phyloP scores from a whole-genome alignment of 179 eudicot species.

The Vitellaria paradoxa region DNA sequence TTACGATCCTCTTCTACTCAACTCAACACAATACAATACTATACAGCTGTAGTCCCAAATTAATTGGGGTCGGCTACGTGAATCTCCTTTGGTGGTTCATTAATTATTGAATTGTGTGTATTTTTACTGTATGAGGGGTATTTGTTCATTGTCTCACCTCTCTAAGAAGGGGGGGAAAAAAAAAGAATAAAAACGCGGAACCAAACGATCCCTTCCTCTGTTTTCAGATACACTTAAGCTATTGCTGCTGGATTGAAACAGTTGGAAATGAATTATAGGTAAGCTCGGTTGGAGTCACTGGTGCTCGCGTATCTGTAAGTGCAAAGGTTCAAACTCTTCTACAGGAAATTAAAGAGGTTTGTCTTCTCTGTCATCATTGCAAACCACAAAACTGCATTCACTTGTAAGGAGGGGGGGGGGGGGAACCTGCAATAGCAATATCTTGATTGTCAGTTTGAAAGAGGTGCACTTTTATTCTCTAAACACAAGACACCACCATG shows the following conservation, averaged over 20 bases:
- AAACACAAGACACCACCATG: no score
- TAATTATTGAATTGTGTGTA: neutral
- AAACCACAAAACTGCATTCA: no score
- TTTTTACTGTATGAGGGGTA: neutral
- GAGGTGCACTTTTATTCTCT: no score
- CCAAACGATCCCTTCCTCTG: neutral
- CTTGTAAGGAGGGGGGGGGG: no score
- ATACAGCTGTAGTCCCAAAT: no score
- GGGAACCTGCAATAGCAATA: no score
- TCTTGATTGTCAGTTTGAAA: no score
- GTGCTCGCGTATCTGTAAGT: slow-evolving; percentile 82
- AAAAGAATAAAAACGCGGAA: no score
- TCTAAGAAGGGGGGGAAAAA: neutral
- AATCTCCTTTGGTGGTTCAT: neutral
- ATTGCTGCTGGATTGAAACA: neutral
- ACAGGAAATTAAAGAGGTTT: slow-evolving; percentile 80
- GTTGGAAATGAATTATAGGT: slow-evolving; percentile 40
- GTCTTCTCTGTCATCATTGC: slow-evolving; percentile 10
- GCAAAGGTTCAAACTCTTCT: slow-evolving; percentile 66
- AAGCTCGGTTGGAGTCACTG: slow-evolving; percentile 90
- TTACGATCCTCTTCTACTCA: neutral
- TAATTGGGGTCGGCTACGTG: no score
- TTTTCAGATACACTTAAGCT: neutral
- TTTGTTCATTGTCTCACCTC: neutral
- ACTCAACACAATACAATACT: no score